phyloP scores from a whole-genome alignment of 495 filamentous ascomycete species.

The Podospora conica region DNA sequence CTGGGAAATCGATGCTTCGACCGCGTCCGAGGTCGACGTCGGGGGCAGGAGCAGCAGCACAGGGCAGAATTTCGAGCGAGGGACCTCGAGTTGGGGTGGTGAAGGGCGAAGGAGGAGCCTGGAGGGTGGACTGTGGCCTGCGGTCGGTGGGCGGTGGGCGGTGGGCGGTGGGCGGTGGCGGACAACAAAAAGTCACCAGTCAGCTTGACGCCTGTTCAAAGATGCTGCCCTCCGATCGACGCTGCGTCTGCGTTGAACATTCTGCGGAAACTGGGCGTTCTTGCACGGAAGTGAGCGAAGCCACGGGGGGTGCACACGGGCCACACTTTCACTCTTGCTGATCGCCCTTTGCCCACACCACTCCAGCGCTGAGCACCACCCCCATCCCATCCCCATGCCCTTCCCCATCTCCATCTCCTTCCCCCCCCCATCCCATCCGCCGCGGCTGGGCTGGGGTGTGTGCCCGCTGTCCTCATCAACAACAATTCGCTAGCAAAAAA shows the following conservation, averaged over 20 bases:
- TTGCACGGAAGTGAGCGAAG: background rate
- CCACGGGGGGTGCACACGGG: background rate
- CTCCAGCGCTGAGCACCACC: background rate
- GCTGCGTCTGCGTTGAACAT: background rate
- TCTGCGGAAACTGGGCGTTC: slow-evolving; percentile 11
- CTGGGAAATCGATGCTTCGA: slow-evolving; percentile 16
- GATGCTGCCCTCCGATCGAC: slow-evolving; percentile 17
- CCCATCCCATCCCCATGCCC: background rate
- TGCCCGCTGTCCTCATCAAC: background rate
- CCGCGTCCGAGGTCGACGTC: slow-evolving; percentile 7
- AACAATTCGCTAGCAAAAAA: background rate
- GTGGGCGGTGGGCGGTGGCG: slow-evolving; percentile 10
- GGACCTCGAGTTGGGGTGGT: slow-evolving; percentile 1
- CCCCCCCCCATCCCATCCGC: background rate
- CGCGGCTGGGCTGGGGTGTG: background rate
- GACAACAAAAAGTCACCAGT: slow-evolving; percentile 10
- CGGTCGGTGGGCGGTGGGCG: slow-evolving; percentile 4
- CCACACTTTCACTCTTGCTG: background rate
- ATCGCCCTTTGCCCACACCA: background rate
- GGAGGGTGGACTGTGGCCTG: background rate
- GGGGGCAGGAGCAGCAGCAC: slow-evolving; percentile 5
- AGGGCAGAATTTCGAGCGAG: slow-evolving; percentile 9
- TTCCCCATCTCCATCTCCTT: no score
- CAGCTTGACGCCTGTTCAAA: slow-evolving; percentile 6
- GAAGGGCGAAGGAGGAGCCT: slow-evolving; percentile 1